phyloP scores from a whole-genome alignment of 2,329 filamentous ascomycete species.

The Chalaropsis ovoidea region DNA sequence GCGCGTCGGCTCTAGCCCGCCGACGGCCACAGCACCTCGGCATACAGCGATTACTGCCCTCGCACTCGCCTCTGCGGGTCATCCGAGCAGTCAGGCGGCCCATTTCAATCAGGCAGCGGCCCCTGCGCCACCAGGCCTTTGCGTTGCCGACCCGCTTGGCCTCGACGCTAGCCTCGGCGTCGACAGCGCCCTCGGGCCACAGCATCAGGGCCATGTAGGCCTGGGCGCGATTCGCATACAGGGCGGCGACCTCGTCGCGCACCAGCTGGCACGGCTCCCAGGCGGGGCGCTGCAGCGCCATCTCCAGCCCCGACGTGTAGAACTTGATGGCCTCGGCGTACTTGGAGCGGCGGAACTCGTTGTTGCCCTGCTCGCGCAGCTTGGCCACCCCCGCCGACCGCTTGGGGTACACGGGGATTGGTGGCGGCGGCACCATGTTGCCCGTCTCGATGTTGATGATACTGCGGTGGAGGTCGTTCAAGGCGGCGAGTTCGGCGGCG shows the following conservation, averaged over 20 bases:
- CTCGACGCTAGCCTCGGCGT: constrained; percentile 82
- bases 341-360: constrained; percentile 66
- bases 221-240: constrained; percentile 84
- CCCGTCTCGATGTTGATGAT: constrained; percentile 56
- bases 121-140: constrained; percentile 89
- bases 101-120: constrained; percentile 84
- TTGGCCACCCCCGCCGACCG: constrained; percentile 79
- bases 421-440: constrained; percentile 65
- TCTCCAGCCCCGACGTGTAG: constrained; percentile 79
- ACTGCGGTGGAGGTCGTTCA: constrained; percentile 69
- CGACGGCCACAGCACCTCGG: constrained; percentile 15
- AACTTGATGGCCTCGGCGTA: constrained; percentile 66
- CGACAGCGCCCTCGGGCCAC: constrained; percentile 79
- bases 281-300: constrained; percentile 68
- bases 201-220: constrained; percentile 71
- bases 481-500: constrained; percentile 54
- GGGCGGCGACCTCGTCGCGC: constrained; percentile 67
- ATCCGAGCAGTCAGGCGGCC: constrained; percentile 53
- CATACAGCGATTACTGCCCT: constrained; percentile 15
- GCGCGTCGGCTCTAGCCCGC: constrained; percentile 17
- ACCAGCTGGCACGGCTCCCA: constrained; percentile 85
- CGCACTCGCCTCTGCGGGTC: constrained; percentile 17
- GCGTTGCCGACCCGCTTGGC: constrained; percentile 76
- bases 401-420: constrained; percentile 86
- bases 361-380: constrained; percentile 79